Base-by-base conservation (phyloP, 345 rosid species). In the Pelargonium nanum region DNA sequence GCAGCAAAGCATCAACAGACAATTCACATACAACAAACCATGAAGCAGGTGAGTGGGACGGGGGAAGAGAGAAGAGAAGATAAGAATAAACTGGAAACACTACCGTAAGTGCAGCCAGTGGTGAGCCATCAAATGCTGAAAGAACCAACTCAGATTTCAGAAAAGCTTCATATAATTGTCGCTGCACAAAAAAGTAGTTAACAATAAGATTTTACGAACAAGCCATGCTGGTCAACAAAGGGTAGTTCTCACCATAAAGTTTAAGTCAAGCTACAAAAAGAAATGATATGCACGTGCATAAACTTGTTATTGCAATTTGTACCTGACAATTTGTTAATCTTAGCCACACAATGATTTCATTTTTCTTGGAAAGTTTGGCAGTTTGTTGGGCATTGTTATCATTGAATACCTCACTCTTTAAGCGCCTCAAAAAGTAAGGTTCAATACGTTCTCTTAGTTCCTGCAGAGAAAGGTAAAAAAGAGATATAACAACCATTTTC, bases 31-130 rank as follows among this genome's bases (percentile, higher is more conserved):
- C n/a, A n/a, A n/a, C n/a, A n/a, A n/a, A n/a, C n/a, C n/a, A n/a
- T n/a, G n/a, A n/a, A n/a, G n/a, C n/a, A n/a, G n/a, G n/a, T n/a
- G n/a, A n/a, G 48, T 15, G 48, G 15, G 48, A 40, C 9, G 9
- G 48, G 15, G 48, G 9, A 59, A 66, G 40, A 34, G 57, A 50
- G 26, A 60, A 52, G 50, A 57, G 48, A 53, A 24, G n/a, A 20
- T 1, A 15, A 54, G 24, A 66, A 12, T 24, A 34, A 26, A 62
- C 23, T 30, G 57, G 21, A 66, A 50, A 62, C 22, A 24, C 54
- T 75, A 93, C 99, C 91, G 97, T 93, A n/a, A 93, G 74, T 28
- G 99, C 99, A 78, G 99, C 99, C 65, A 89, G 70, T 57, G 99
- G 99, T 1, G 99, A 93, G 75, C 91, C 88, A 78, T 89, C 97